These are phyloP conservation scores for Cyclocybe aegerita DNA, from an alignment of 768 basidiomycete genomes.

Conservation along the genomic window DNA sequence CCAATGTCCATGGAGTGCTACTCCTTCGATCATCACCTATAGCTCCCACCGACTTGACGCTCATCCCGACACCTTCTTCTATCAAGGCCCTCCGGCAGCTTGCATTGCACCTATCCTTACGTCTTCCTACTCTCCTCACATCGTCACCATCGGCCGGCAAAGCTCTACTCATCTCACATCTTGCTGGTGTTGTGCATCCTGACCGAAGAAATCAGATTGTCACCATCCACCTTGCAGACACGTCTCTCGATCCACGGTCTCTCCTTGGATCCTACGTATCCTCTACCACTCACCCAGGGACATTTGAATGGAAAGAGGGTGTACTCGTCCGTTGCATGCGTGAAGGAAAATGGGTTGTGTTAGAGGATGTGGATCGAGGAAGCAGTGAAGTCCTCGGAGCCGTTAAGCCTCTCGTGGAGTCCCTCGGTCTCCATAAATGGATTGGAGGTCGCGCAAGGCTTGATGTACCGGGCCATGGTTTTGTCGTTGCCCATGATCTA, in stretches of 20 bases:
- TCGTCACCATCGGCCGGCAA: slow-evolving; percentile 91
- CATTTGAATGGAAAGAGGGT: slow-evolving; percentile 96
- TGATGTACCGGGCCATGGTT: slow-evolving; percentile 72
- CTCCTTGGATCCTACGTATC: slow-evolving; percentile 93
- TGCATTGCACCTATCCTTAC: slow-evolving; percentile 61
- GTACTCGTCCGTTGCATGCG: slow-evolving; percentile 86
- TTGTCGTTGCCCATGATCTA: slow-evolving; percentile 69
- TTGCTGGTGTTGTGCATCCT: slow-evolving; percentile 68
- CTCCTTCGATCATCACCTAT: slow-evolving; percentile 48
- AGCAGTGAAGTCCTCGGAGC: slow-evolving; percentile 88
- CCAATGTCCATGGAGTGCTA: slow-evolving; percentile 65
- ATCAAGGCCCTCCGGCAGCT: slow-evolving; percentile 58
- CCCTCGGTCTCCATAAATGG: slow-evolving; percentile 64
- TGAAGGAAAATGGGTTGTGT: slow-evolving; percentile 89
- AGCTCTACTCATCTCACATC: slow-evolving; percentile 72
- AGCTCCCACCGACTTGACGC: slow-evolving; percentile 27
- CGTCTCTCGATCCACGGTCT: slow-evolving; percentile 91
- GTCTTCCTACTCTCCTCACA: slow-evolving; percentile 78
- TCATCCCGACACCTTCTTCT: slow-evolving; percentile 68
- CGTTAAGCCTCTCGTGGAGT: slow-evolving; percentile 83
- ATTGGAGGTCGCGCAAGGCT: slow-evolving; percentile 71
- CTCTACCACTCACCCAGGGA: slow-evolving; percentile 77
- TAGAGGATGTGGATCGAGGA: slow-evolving; percentile 91
- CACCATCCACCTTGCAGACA: slow-evolving; percentile 89
- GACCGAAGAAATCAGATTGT: slow-evolving; percentile 66